Base-by-base conservation (phyloP, 768 basidiomycete genomes). In the Rhodotorula sphaerocarpa region DNA sequence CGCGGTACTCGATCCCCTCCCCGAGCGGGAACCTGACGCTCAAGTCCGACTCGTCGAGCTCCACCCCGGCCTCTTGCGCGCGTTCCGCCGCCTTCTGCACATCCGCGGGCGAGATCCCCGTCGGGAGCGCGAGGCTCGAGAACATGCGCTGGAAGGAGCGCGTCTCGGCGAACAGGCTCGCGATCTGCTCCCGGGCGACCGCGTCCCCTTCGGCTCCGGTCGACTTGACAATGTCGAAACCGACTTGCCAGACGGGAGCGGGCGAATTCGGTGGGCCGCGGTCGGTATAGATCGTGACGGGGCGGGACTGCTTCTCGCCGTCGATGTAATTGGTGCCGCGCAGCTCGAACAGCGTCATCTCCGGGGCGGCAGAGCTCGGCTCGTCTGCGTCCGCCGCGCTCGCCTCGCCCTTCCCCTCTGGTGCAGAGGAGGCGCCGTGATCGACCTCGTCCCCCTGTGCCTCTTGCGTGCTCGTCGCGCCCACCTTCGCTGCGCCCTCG, bases 291-390 rank as follows among this genome's bases (percentile, higher is more conserved):
- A 64, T 21, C 7, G 57, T 41, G 52, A 64, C 42, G 15, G 63
- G 58, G 11, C 36, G n/a, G 18, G 5, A 0, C 41, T 30, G 50
- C 31, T 36, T 12, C 4, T 28, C 48, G 43, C 66, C 66, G 47
- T 63, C 55, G 62, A 67, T 7, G 55, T 54, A 67, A 59, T 57
- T 63, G 23, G 59, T 55, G 2, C 62, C 66, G 11, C 44, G 31
- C 3, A 64, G 16, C 57, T 68, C 67, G 59, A 68, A 56, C 3
- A 68, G 47, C 7, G 67, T 68, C 58, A 60, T 57, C 12, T 44
- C 50, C n/a, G n/a, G n/a, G n/a, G 42, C 23, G 44, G 18, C 15
- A 11, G 15, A 0, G 4, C 4, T 18, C 12, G 20, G 33, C 30
- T 46, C 50, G 27, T 31, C 33, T 21, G 21, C 23, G n/a, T n/a